Conservation (phyloP, 1,139 yeast species). For the Suzukiozyma palmioleophila region DNA sequence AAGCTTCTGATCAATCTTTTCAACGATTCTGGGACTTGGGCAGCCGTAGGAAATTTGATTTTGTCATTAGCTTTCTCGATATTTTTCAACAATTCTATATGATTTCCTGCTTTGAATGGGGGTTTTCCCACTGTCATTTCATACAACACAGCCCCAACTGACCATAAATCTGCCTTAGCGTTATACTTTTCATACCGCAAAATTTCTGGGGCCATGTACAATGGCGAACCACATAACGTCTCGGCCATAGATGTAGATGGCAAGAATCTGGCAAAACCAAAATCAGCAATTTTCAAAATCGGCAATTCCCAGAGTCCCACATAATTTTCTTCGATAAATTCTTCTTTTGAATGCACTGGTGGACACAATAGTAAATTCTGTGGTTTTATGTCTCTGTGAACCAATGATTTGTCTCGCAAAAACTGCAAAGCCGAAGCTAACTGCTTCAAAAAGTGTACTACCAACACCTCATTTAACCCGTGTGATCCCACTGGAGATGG, state of each 20-base stretch:
- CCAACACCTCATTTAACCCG: constrained; percentile 76
- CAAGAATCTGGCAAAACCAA: constrained; percentile 92
- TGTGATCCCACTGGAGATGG: constrained; percentile 77
- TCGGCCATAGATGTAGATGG: constrained; percentile 95
- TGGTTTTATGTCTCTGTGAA: constrained; percentile 92
- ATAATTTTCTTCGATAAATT: constrained; percentile 53
- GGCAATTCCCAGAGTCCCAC: constrained; percentile 89
- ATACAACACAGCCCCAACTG: constrained; percentile 92
- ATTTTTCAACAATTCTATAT: constrained; percentile 78
- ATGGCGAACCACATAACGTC: constrained; percentile 93
- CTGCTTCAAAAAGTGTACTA: constrained; percentile 81
- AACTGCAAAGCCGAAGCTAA: constrained; percentile 80
- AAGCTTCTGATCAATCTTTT: constrained; percentile 68
- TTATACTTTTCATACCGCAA: constrained; percentile 90
- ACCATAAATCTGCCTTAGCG: constrained; percentile 97
- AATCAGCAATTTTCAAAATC: constrained; percentile 87
- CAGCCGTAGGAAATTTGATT: constrained; percentile 67
- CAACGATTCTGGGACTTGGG: constrained; percentile 58
- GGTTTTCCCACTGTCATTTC: constrained; percentile 96
- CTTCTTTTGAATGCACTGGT: constrained; percentile 55
- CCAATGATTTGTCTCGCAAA: constrained; percentile 75
- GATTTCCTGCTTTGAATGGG: constrained; percentile 91
- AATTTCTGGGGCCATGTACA: constrained; percentile 98
- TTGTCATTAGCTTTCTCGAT: constrained; percentile 78
- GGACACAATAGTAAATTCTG: constrained; percentile 85